phyloP scores from a whole-genome alignment of 192 early-diverging fungal genomes.

The Entomortierella lignicola region DNA sequence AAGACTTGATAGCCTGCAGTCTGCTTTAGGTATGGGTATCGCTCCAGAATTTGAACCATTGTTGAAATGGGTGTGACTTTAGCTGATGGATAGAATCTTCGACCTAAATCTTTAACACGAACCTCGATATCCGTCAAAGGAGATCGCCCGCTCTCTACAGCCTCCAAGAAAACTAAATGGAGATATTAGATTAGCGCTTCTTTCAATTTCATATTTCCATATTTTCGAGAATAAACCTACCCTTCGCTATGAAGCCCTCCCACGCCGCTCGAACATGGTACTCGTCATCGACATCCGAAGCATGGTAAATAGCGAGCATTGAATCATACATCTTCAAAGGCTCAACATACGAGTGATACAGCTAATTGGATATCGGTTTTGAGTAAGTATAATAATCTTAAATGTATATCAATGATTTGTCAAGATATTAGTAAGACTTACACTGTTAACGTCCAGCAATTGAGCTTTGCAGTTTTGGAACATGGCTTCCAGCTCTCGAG shows the following conservation, averaged over 20 bases:
- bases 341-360: slow-evolving; percentile 38
- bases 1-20: slow-evolving; percentile 25
- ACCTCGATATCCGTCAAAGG: slow-evolving; percentile 48
- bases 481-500: slow-evolving; percentile 20
- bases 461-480: slow-evolving; percentile 33
- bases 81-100: slow-evolving; percentile 47
- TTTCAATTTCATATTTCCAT: no score
- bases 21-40: slow-evolving; percentile 45
- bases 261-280: slow-evolving; percentile 46
- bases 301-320: slow-evolving; percentile 50
- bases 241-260: slow-evolving; percentile 43
- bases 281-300: slow-evolving; percentile 49
- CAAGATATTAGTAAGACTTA: slow-evolving; percentile 9
- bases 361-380: neutral
- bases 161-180: slow-evolving; percentile 24
- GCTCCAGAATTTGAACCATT: slow-evolving; percentile 46
- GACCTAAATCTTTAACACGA: slow-evolving; percentile 41
- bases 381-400: neutral
- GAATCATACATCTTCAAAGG: slow-evolving; percentile 50
- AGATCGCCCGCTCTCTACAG: slow-evolving; percentile 24
- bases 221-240: no score
- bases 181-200: neutral
- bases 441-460: slow-evolving; percentile 22
- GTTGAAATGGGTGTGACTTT: slow-evolving; percentile 38
- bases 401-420: neutral